Conservation (phyloP, 768 basidiomycete genomes). For the Suillus spraguei region DNA sequence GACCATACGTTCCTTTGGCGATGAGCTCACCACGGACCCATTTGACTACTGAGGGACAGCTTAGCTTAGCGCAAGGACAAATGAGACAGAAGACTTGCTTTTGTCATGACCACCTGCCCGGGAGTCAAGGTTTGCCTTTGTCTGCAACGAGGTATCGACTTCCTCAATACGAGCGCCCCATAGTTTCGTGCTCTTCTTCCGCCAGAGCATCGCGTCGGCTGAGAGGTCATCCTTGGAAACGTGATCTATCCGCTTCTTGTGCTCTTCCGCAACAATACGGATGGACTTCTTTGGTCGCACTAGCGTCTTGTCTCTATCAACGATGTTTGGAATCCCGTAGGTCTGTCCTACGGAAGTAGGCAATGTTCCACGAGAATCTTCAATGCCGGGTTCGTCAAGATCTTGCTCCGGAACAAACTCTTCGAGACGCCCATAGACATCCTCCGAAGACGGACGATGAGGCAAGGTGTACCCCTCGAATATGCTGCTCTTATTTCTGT, state of each 20-base stretch:
- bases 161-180: slow-evolving; percentile 95
- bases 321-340: slow-evolving; percentile 37
- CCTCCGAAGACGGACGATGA: slow-evolving; percentile 87
- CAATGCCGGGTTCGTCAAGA: slow-evolving; percentile 93
- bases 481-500: slow-evolving; percentile 45
- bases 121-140: slow-evolving; percentile 60
- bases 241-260: slow-evolving; percentile 75
- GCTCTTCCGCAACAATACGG: slow-evolving; percentile 86
- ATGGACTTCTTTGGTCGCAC: slow-evolving; percentile 86
- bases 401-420: slow-evolving; percentile 96
- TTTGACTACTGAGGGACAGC: slow-evolving; percentile 70
- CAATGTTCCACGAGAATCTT: slow-evolving; percentile 78
- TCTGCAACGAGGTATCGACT: slow-evolving; percentile 71
- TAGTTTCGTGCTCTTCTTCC: slow-evolving; percentile 89
- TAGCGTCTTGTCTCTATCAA: slow-evolving; percentile 40
- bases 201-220: slow-evolving; percentile 49
- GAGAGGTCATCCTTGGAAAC: slow-evolving; percentile 60
- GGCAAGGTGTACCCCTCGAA: slow-evolving; percentile 84
- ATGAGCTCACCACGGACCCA: slow-evolving; percentile 99
- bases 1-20: slow-evolving; percentile 95
- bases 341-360: slow-evolving; percentile 63
- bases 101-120: slow-evolving; percentile 58
- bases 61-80: slow-evolving; percentile 19
- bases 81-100: slow-evolving; percentile 50
- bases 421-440: slow-evolving; percentile 89